Base-by-base conservation (phyloP, 2,329 filamentous ascomycete species). In the Trichoderma sp. region DNA sequence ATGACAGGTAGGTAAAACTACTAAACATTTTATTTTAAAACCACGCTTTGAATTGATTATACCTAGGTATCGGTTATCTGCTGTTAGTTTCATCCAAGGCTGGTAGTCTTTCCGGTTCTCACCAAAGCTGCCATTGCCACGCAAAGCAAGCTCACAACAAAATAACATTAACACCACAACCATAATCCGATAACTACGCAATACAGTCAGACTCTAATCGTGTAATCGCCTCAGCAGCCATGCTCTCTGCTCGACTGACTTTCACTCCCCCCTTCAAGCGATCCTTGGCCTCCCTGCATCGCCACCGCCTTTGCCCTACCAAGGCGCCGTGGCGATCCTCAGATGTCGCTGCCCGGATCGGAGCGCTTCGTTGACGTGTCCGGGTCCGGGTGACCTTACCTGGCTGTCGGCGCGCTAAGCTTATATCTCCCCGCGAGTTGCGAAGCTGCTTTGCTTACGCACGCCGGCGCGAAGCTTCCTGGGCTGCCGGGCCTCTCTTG, bases 331-430 rank as follows among this genome's bases (percentile, higher is more conserved):
- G 7, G 90, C 88, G 5, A 78, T 90, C 2, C 6, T 8, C 89
- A 6, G 88, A 91, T 34, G 30, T 43, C 39, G 73, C 74, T 85
- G 30, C 82, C 83, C 36, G 85, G 89, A 76, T 87, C 88, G 7
- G 91, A 93, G 77, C 86, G 88, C 47, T 91, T 91, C 91, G 79
- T 91, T 78, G 91, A 93, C 78, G 79, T 91, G 62, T 90, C 89
- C 2, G 91, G 91, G 62, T 90, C 89, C 15, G 77, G 39, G 39
- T 91, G 36, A 92, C 90, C 3, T 91, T 91, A 3, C 77, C 84
- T 92, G 47, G 88, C 88, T 69, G 90, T 90, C 78, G 89, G 88
- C 15, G 86, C 88, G 0, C 79, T 92, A 32, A 89, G 86, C 72
- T 82, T 92, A 18, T 89, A 88, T 74, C 82, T 92, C 18, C 90